Evolutionary conservation across 2,329 filamentous ascomycete species (phyloP).

Genomic region (Fusarium compactum): DNA sequence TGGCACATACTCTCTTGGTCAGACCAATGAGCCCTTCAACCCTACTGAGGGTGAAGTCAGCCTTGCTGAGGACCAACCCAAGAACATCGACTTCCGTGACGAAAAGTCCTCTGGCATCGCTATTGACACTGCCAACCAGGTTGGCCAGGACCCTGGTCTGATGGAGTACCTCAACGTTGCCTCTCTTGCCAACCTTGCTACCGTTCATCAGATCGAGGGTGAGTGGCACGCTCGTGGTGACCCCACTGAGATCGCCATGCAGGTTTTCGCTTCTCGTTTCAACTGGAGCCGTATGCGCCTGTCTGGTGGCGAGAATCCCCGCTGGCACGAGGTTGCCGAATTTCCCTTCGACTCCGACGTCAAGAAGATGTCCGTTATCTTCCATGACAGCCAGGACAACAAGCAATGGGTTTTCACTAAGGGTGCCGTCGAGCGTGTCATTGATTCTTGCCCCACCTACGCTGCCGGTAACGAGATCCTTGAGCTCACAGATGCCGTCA

Average conservation of each 20-base stretch:
- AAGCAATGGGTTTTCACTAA: constrained; percentile 69
- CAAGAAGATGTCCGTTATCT: constrained; percentile 82
- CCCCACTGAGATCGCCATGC: constrained; percentile 76
- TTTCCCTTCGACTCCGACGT: constrained; percentile 80
- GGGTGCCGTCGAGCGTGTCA: constrained; percentile 76
- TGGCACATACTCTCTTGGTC: constrained; percentile 60
- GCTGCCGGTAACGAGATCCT: constrained; percentile 58
- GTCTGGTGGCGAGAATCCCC: constrained; percentile 60
- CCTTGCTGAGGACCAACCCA: constrained; percentile 53
- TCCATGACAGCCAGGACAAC: constrained; percentile 57
- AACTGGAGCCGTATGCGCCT: constrained; percentile 68
- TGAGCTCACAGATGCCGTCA: constrained; percentile 65
- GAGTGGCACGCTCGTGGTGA: constrained; percentile 75
- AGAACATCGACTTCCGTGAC: constrained; percentile 50
- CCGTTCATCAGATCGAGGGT: constrained; percentile 66
- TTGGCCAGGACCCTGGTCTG: constrained; percentile 62
- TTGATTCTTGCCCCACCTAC: constrained; percentile 70
- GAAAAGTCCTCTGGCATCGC: constrained; percentile 46
- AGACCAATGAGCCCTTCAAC: constrained; percentile 68
- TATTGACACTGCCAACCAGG: constrained; percentile 47
- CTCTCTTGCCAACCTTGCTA: constrained; percentile 74
- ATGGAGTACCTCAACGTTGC: constrained; percentile 71
- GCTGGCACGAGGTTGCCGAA: constrained; percentile 72
- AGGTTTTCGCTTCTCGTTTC: constrained; percentile 79
- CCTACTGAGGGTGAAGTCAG: constrained; percentile 64